Evolutionary conservation across 1,284 basidiomycete genomes (phyloP), one percentile per base, ranked within the genome.

Genomic region (Termitomyces sp.): DNA sequence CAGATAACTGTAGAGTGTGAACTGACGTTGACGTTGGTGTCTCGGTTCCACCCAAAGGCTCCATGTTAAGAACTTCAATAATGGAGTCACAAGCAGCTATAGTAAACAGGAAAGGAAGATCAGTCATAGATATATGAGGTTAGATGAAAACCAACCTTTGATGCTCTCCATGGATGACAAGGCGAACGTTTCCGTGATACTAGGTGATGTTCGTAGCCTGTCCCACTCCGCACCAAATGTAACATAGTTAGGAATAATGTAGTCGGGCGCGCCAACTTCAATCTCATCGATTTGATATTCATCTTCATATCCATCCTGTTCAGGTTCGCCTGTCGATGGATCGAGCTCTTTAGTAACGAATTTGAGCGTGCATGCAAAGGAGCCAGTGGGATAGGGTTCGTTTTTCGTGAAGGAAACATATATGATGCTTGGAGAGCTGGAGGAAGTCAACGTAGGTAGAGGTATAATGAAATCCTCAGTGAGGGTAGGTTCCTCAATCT

Each of bases 291-390:
- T 79, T 70, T 94, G 91, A 73, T 99, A 99, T 72, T 99, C 96
- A 76, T 99, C 97, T 68, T 94, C 91, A 73, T 99, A 99, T 6
- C 97, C 97, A 61, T 98, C 95, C 63, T 92, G 93, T 71, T 99
- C 97, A 12, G 97, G 96, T 69, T 94, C 90, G 51, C 95, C 95
- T n/a, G 90, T 96, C 26, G 88, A 79, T 13, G 97, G 97, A 71
- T 99, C 97, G 15, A 99, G 83, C 69, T 99, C 97, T 73, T 99
- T 99, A 73, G 92, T 95, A 64, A 96, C 78, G 68, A 98, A 99
- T 70, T 94, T 94, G 71, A 99, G 85, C n/a, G 88, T 85, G 68
- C 93, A 97, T 58, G 82, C 79, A 80, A 98, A 96, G n/a, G 92
- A 90, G 3, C 86, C 92, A 34, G 86, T 75, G 2, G 87, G 81